Evolutionary conservation across 179 eudicot species (phyloP), one percentile per base, ranked within the genome.

Genomic region (Actinidia polygama): DNA sequence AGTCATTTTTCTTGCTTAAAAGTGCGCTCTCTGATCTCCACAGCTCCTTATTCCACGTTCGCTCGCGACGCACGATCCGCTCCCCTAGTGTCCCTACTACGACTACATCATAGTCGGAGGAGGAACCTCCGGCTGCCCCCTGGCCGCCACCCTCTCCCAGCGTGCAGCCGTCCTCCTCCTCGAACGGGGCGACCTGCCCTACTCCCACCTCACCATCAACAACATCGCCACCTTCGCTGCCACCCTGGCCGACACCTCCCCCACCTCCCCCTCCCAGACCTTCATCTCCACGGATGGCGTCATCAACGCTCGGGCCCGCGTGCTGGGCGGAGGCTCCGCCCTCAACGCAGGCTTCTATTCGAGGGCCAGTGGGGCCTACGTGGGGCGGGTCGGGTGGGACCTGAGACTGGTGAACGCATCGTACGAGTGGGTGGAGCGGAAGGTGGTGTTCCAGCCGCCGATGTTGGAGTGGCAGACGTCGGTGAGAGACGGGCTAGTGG

Each of bases 41-140:
- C 90, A 94, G 98, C 94, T 63, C 98, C 98, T 71, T 84, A 88
- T 70, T 73, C 74, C 83, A 61, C 95, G 5, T 94, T 94, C 30
- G 90, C 87, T 19, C 89, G 81, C 57, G 84, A 88, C 44, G 95
- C 97, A 69, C 90, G 89, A 47, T n/a, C 71, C 46, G 94, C 98
- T 3, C 94, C 94, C 0, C 77, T 86, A 10, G 64, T 81, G 1
- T 57, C 46, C 15, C 79, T 79, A n/a, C 82, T 92, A 86, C 70
- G 93, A 93, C 84, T 94, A 94, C 93, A 94, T 94, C 79, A 84
- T 94, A 40, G 78, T 93, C 6, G 98, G 98, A 0, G 98, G 97
- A 36, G 98, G 98, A 67, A 92, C 98, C 26, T 83, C 97, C 2
- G 98, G 98, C 49, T 95, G 97, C 70, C 72, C 96, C 0, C 80